Evolutionary conservation across 139 green algal species (phyloP).

Genomic region (Closterium sp.): DNA sequence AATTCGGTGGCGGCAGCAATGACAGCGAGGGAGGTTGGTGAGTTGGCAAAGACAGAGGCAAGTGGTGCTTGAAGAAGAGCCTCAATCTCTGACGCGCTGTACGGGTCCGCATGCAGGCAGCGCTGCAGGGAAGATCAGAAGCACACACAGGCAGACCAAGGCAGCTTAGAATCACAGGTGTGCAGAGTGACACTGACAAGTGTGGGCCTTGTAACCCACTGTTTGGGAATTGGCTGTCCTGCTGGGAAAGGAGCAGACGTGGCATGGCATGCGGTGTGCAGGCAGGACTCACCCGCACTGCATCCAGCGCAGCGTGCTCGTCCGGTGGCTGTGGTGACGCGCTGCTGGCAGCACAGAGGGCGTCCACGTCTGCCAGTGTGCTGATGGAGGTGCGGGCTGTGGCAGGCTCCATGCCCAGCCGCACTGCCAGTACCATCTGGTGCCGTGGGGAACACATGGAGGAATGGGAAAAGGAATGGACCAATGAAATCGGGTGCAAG

Average conservation of each 20-base stretch:
- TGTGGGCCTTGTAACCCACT: background rate
- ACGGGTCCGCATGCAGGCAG: background rate
- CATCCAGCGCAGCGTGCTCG: background rate
- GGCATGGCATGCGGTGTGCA: background rate
- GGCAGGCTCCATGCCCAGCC: constrained; percentile 13
- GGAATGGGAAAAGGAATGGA: too few species aligned
- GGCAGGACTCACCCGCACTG: background rate
- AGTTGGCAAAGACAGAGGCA: background rate
- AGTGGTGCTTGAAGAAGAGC: background rate
- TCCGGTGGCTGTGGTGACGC: background rate
- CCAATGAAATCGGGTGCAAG: background rate
- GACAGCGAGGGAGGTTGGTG: background rate
- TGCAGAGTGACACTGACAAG: background rate
- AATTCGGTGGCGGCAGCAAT: background rate
- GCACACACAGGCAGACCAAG: background rate
- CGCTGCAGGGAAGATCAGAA: background rate
- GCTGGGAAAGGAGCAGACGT: background rate
- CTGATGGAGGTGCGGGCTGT: background rate
- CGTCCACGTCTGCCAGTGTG: constrained; percentile 21
- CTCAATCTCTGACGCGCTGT: background rate
- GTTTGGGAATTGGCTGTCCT: too few species aligned
- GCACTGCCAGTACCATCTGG: constrained; percentile 24
- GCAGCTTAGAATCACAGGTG: background rate
- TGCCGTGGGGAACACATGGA: background rate
- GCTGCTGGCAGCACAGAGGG: background rate